A percentile compares a stretch with the other conserved stretches of the same genome.
Conservation (phyloP, 2,329 filamentous ascomycete species). For the Bipolaris zeicola region DNA sequence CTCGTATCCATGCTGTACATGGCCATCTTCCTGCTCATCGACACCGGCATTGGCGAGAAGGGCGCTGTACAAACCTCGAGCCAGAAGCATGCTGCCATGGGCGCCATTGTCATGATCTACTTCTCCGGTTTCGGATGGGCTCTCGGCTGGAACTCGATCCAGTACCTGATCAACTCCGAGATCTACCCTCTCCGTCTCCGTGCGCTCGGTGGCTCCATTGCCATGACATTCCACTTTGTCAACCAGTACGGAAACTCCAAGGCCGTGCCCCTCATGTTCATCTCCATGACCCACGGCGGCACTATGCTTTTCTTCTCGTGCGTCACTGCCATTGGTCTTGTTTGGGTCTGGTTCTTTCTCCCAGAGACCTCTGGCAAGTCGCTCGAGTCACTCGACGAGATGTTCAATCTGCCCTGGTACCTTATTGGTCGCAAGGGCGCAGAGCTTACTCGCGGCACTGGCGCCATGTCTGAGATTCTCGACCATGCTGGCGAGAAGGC, state of each 20-base stretch:
- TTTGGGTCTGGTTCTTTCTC: conserved; percentile 74
- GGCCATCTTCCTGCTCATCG: conserved; percentile 63
- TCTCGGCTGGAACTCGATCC: conserved; percentile 71
- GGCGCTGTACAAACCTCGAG: conserved; percentile 54
- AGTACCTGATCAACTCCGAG: conserved; percentile 79
- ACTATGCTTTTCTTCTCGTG: conserved; percentile 79
- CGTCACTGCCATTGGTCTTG: conserved; percentile 69
- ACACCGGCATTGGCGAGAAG: conserved; percentile 60
- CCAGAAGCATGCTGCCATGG: conserved; percentile 64
- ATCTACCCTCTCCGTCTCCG: conserved; percentile 77
- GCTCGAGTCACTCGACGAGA: conserved; percentile 71
- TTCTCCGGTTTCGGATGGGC: conserved; percentile 49
- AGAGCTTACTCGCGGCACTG: conserved; percentile 38
- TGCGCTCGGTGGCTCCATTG: conserved; percentile 70
- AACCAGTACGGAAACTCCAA: conserved; percentile 80
- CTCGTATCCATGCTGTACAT: conserved; percentile 61
- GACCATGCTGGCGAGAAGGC: conserved; percentile 44
- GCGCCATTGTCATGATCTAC: conserved; percentile 71
- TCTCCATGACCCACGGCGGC: conserved; percentile 64
- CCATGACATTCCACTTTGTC: conserved; percentile 79
- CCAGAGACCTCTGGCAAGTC: conserved; percentile 71
- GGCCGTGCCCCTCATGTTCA: conserved; percentile 74
- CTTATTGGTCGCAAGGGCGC: conserved; percentile 64
- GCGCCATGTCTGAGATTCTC: conserved; percentile 41
- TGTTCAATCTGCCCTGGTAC: conserved; percentile 77